phyloP scores from a whole-genome alignment of 164 flowering plant genomes.

The Nymphaea thermarum region DNA sequence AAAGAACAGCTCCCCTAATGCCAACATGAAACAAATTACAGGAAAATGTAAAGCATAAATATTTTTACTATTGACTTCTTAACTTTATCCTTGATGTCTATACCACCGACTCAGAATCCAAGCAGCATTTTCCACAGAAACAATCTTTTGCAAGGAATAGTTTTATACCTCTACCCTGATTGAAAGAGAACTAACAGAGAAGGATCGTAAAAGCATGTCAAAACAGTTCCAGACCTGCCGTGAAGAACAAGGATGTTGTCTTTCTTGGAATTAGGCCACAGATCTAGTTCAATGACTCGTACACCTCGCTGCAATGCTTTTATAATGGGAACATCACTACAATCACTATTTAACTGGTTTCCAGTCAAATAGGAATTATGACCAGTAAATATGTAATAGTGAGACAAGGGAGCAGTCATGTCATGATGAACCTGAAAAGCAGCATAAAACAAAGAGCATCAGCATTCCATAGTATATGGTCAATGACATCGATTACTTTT shows the following conservation, averaged over 20 bases:
- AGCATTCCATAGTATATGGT: not conserved
- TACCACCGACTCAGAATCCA: too few relatives aligned
- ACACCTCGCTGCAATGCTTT: slow-evolving; percentile 60
- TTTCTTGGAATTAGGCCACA: slow-evolving; percentile 70
- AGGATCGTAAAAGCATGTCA: not conserved
- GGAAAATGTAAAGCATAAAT: too few relatives aligned
- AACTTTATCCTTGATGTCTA: too few relatives aligned
- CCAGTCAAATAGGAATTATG: slow-evolving; percentile 89
- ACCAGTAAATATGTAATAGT: slow-evolving; percentile 79
- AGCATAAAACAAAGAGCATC: not conserved
- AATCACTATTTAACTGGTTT: slow-evolving; percentile 79
- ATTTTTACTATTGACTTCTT: too few relatives aligned
- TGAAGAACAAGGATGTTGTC: slow-evolving; percentile 61
- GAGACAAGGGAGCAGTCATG: slow-evolving; percentile 76
- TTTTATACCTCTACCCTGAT: too few relatives aligned
- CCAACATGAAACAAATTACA: too few relatives aligned
- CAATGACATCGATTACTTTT: not conserved
- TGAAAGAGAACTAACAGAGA: not conserved
- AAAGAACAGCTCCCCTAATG: too few relatives aligned
- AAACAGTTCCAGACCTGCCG: slow-evolving; percentile 44
- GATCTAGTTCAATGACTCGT: slow-evolving; percentile 69
- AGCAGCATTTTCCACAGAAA: too few relatives aligned
- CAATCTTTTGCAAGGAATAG: too few relatives aligned
- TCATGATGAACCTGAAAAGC: slow-evolving; percentile 51
- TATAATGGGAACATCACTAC: slow-evolving; percentile 67